Conservation (phyloP, 148 eudicot species). For the Salicornia ramosissima region DNA sequence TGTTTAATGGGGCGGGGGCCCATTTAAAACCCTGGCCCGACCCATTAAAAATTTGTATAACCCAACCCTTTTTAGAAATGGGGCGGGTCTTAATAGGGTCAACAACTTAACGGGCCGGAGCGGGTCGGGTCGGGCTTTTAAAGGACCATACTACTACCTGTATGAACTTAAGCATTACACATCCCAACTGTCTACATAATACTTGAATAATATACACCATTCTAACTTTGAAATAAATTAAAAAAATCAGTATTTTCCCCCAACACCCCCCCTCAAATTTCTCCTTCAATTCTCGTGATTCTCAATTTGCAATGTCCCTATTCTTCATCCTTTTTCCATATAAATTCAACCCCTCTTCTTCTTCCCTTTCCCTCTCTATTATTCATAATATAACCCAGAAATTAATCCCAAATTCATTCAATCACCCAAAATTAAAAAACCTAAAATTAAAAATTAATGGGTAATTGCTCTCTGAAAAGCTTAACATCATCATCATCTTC, state of each 20-base stretch:
- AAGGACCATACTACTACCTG: neutral
- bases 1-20: no score
- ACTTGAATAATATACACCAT: neutral
- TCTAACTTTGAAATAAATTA: constrained; percentile 6
- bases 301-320: neutral
- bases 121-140: no score
- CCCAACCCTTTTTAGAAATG: no score
- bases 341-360: neutral
- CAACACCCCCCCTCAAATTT: constrained; percentile 11
- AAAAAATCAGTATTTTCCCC: neutral
- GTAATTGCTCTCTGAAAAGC: constrained; percentile 54
- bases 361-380: neutral
- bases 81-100: no score
- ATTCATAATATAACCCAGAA: no score
- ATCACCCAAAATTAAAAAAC: neutral
- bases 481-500: constrained; percentile 18
- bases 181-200: constrained; percentile 15
- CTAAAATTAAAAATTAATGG: constrained; percentile 41
- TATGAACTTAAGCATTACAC: neutral
- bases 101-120: no score
- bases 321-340: neutral
- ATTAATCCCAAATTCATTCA: no score
- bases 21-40: no score
- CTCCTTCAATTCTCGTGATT: constrained; percentile 18
- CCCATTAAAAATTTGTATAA: no score